phyloP scores from a whole-genome alignment of 2,329 filamentous ascomycete species.

The Bertia moriformis region DNA sequence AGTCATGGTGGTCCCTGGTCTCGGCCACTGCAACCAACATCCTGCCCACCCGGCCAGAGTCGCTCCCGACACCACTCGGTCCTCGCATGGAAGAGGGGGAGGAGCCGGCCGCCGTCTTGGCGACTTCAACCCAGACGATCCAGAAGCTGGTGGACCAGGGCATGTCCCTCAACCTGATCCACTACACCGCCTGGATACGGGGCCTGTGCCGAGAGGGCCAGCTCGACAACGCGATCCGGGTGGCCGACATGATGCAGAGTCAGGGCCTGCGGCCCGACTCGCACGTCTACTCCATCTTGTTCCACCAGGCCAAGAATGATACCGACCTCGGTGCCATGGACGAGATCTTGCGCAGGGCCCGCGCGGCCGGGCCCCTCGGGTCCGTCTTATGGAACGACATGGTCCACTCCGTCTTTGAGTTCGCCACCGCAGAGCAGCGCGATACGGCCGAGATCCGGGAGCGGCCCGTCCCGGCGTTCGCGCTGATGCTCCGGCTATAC shows the following conservation, averaged over 20 bases:
- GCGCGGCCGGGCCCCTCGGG: constrained; percentile 28
- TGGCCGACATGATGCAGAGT: constrained; percentile 47
- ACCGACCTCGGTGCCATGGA: constrained; percentile 37
- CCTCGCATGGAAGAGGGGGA: constrained; percentile 16
- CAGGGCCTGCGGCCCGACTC: constrained; percentile 47
- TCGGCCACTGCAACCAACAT: constrained; percentile 45
- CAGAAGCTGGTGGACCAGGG: constrained; percentile 42
- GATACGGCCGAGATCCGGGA: constrained; percentile 11
- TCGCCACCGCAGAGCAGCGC: constrained; percentile 26
- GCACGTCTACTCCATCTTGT: constrained; percentile 53
- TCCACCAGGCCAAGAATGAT: constrained; percentile 53
- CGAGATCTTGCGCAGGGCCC: constrained; percentile 36
- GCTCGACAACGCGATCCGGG: constrained; percentile 43
- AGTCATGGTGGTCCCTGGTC: constrained; percentile 29
- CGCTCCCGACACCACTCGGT: neutral
- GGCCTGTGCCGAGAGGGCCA: constrained; percentile 57
- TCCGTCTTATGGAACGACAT: constrained; percentile 32
- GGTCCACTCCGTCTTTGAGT: constrained; percentile 32
- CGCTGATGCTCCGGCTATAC: constrained; percentile 32
- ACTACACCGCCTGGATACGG: constrained; percentile 54
- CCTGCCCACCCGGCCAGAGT: constrained; percentile 7
- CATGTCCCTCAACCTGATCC: constrained; percentile 44
- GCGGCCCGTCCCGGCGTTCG: constrained; percentile 16
- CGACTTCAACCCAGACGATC: constrained; percentile 34
- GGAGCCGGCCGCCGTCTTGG: constrained; percentile 23